phyloP scores from a whole-genome alignment of 768 basidiomycete genomes.

The Naganishia vishniacii region DNA sequence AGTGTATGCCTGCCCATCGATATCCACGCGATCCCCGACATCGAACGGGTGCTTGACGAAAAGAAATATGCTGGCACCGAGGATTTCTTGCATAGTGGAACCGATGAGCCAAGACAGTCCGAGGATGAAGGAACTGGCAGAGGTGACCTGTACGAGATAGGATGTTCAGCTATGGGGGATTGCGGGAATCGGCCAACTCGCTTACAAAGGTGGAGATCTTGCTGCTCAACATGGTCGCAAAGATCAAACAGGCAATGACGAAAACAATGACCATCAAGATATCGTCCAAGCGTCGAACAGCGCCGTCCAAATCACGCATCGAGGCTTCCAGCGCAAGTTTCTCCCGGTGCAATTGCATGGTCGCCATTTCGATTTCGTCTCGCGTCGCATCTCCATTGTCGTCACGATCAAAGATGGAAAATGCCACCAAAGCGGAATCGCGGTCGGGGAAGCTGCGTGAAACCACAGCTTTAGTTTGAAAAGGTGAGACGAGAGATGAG shows the following conservation, averaged over 20 bases:
- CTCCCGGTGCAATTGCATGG: constrained; percentile 75
- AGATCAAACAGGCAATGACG: constrained; percentile 67
- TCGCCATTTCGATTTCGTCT: constrained; percentile 58
- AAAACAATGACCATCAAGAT: constrained; percentile 74
- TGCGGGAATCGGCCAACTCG: neutral
- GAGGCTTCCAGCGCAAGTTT: constrained; percentile 74
- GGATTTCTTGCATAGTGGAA: constrained; percentile 66
- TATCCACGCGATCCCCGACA: constrained; percentile 54
- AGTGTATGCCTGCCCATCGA: constrained; percentile 59
- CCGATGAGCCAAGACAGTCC: constrained; percentile 81
- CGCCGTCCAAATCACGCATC: constrained; percentile 84
- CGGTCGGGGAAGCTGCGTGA: constrained; percentile 59
- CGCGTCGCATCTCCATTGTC: constrained; percentile 53
- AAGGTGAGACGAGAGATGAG: constrained; percentile 20
- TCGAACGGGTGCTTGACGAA: constrained; percentile 62
- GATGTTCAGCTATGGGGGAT: neutral
- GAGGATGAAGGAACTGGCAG: constrained; percentile 62
- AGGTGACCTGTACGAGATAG: constrained; percentile 58
- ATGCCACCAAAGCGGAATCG: constrained; percentile 57
- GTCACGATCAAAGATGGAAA: constrained; percentile 52
- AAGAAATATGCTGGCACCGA: constrained; percentile 74
- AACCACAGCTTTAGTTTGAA: too few relatives aligned
- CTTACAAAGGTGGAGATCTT: constrained; percentile 28
- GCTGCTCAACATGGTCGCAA: constrained; percentile 68
- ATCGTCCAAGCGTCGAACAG: constrained; percentile 57